Evolutionary conservation across 1,139 yeast genomes (phyloP), one percentile per base, ranked within the genome.

Genomic region (Suhomyces choctaworum): DNA sequence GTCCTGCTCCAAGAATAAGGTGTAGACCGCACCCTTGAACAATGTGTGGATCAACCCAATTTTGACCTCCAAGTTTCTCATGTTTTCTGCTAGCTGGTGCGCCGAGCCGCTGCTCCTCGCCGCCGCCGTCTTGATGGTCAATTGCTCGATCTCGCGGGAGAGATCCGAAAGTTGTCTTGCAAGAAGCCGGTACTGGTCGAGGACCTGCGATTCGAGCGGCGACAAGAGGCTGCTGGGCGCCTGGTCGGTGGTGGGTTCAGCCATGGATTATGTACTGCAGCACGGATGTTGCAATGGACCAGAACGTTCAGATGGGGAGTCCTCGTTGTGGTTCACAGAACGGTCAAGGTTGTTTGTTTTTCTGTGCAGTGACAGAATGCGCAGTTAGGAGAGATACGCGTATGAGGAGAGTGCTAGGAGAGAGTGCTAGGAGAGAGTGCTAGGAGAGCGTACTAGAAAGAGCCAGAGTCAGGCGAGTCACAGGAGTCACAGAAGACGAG

Each of bases 21-120:
- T 75, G 52, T 81, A 82, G 2, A 82, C 87, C 11, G 88, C 82
- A 6, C 84, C 81, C 46, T 80, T 80, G 62, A 82, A 78, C 28
- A 79, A 58, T 0, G 87, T 82, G 36, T 82, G 78, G 4, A 82
- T 78, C 39, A 81, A 59, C 1, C 82, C 80, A n/a, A 82, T 64
- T 44, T 80, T 78, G 44, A 75, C 70, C 53, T 82, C 89, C 34
- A 82, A 62, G 28, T 68, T 74, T 27, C 86, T 61, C 47, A 82
- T 53, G 42, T 73, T 75, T 27, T 68, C 74, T 29, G 73, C 56
- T 28, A 77, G 58, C 30, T 64, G 64, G 24, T 51, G 52, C 16
- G 56, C 56, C 14, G 50, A 40, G 7, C 54, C 58, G 20, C 19
- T 10, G 13, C n/a, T 24, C 23, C 20, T 17, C 6, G 20, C 20